Conservation (phyloP, 495 filamentous ascomycete genomes). For the Glarea lozoyensis region DNA sequence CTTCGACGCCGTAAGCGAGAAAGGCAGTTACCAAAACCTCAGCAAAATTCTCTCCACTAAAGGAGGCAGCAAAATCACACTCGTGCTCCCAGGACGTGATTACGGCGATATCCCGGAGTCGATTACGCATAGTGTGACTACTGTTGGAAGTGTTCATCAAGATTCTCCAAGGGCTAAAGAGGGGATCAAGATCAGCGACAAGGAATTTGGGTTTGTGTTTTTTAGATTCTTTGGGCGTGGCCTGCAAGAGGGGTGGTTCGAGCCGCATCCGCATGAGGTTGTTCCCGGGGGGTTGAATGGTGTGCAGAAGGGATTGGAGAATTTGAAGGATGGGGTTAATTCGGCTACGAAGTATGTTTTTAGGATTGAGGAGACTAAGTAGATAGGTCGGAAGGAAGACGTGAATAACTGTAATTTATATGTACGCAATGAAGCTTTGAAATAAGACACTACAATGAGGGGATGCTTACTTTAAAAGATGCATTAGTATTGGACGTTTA, state of each 20-base stretch:
- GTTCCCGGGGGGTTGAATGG: constrained; percentile 50
- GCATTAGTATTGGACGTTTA: no score
- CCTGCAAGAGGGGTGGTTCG: constrained; percentile 53
- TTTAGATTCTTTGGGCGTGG: constrained; percentile 25
- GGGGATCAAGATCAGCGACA: constrained; percentile 21
- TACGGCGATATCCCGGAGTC: constrained; percentile 25
- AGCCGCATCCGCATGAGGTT: constrained; percentile 51
- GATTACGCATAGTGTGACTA: constrained; percentile 26
- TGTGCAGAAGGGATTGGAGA: constrained; percentile 43
- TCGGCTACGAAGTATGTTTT: constrained; percentile 64
- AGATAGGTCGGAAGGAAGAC: no score
- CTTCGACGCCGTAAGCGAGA: constrained; percentile 51
- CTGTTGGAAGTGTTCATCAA: constrained; percentile 43
- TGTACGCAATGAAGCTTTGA: no score
- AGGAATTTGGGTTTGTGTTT: constrained; percentile 51
- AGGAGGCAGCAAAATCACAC: constrained; percentile 38
- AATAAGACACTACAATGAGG: no score
- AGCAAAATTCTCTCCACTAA: constrained; percentile 31
- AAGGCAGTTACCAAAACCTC: constrained; percentile 37
- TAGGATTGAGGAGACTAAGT: constrained; percentile 51
- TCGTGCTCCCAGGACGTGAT: constrained; percentile 39
- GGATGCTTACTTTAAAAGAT: no score
- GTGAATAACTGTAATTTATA: no score
- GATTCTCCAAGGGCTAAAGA: constrained; percentile 15
- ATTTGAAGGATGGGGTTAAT: constrained; percentile 53